Conservation (phyloP, 2,329 filamentous ascomycete species). For the Fusarium sp. region DNA sequence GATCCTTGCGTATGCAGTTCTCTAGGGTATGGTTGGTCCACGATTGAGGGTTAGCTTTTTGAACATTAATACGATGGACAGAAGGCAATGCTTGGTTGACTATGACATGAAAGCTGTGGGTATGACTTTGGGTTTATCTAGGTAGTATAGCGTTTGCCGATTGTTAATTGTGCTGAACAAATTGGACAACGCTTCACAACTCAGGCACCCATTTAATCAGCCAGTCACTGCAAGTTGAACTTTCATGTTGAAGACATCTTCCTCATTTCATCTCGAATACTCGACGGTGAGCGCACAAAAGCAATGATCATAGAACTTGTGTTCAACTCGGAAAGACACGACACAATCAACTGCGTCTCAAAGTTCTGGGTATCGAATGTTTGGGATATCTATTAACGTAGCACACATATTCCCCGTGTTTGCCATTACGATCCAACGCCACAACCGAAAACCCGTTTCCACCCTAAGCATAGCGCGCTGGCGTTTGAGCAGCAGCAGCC, state of each 20-base stretch:
- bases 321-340: too few relatives aligned
- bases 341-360: background rate
- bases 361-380: background rate
- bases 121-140: background rate
- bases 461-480: constrained; percentile 25
- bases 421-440: background rate
- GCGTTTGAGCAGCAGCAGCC: background rate
- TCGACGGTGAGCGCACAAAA: background rate
- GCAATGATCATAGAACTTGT: too few relatives aligned
- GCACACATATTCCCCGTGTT: background rate
- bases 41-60: background rate
- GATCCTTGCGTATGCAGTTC: background rate
- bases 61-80: background rate
- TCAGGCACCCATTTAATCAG: background rate
- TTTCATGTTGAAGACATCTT: too few relatives aligned
- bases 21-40: background rate
- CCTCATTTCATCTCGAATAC: background rate
- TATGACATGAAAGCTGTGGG: background rate
- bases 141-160: background rate
- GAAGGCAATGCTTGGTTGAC: background rate
- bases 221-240: too few relatives aligned
- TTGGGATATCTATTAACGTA: background rate
- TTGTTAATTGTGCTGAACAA: background rate
- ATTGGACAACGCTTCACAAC: background rate
- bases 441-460: background rate